Conservation (phyloP, 345 rosid species). For the Eucalyptus leucophloia region DNA sequence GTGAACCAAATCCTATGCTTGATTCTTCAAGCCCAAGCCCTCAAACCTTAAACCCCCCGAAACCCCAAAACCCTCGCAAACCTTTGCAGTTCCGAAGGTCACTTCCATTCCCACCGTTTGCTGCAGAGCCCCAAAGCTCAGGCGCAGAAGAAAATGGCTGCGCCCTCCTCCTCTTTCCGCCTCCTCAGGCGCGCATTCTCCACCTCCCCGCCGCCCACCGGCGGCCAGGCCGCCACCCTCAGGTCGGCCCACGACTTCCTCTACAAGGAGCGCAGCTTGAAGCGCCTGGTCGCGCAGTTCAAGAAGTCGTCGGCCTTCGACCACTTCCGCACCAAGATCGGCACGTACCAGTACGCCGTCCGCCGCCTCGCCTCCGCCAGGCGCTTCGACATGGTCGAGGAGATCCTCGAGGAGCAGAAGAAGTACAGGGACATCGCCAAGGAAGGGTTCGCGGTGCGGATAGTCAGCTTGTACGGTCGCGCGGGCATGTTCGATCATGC, state of each 20-base stretch:
- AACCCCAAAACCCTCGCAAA: background rate
- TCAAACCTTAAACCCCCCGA: background rate
- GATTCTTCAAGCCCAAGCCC: background rate
- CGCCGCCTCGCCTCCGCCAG: constrained; percentile 55
- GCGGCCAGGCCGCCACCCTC: background rate
- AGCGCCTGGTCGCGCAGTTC: constrained; percentile 51
- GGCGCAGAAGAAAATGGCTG: background rate
- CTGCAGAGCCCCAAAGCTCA: background rate
- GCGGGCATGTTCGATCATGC: constrained; percentile 60
- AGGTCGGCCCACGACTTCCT: constrained; percentile 11
- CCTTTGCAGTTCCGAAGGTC: background rate
- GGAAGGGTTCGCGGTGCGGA: constrained; percentile 44
- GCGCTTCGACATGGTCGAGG: constrained; percentile 32
- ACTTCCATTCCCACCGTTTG: background rate
- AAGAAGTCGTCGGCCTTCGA: constrained; percentile 27
- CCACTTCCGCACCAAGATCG: constrained; percentile 37
- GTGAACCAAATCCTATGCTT: background rate
- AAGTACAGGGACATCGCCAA: constrained; percentile 38
- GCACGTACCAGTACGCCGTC: constrained; percentile 29
- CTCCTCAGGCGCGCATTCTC: constrained; percentile 16
- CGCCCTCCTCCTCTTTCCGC: constrained; percentile 26
- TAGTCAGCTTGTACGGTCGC: constrained; percentile 34
- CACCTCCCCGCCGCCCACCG: background rate
- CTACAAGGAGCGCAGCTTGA: constrained; percentile 42
- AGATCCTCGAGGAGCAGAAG: constrained; percentile 62